These are phyloP conservation scores for Claviceps paspali DNA, from an alignment of 2,329 filamentous ascomycete genomes.

Conservation along the genomic window DNA sequence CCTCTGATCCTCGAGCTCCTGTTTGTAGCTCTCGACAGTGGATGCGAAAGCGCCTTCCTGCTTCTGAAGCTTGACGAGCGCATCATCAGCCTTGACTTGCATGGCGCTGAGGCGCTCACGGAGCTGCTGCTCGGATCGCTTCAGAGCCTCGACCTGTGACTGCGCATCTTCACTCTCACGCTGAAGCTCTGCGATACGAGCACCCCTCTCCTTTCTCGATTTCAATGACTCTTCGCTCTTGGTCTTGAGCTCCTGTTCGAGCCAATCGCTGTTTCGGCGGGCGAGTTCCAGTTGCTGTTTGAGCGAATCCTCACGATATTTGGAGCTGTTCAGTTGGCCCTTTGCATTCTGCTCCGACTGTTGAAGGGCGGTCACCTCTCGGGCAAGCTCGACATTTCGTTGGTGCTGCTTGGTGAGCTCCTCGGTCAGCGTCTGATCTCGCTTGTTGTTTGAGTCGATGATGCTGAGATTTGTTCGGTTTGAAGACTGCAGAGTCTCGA, in stretches of 20 bases:
- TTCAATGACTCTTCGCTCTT: slow-evolving; percentile 78
- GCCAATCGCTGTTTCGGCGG: slow-evolving; percentile 85
- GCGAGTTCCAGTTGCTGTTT: slow-evolving; percentile 82
- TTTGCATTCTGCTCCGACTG: slow-evolving; percentile 72
- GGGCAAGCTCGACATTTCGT: slow-evolving; percentile 69
- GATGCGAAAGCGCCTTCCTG: slow-evolving; percentile 70
- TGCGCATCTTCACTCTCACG: slow-evolving; percentile 75
- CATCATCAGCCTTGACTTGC: slow-evolving; percentile 75
- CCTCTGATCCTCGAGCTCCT: slow-evolving; percentile 68
- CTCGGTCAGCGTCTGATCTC: slow-evolving; percentile 71
- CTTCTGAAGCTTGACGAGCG: slow-evolving; percentile 66
- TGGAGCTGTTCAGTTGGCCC: slow-evolving; percentile 63
- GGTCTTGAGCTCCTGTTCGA: slow-evolving; percentile 79
- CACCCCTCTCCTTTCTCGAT: slow-evolving; percentile 87
- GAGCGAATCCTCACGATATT: slow-evolving; percentile 79
- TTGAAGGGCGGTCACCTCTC: slow-evolving; percentile 68
- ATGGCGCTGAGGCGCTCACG: slow-evolving; percentile 70
- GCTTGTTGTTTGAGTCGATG: slow-evolving; percentile 76
- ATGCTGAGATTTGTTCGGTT: slow-evolving; percentile 83
- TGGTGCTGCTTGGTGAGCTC: slow-evolving; percentile 82
- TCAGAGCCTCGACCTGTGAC: slow-evolving; percentile 60
- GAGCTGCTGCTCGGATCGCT: slow-evolving; percentile 65
- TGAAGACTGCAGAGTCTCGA: slow-evolving; percentile 74
- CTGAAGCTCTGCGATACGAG: slow-evolving; percentile 75
- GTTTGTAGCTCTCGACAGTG: slow-evolving; percentile 72